Percentiles rank a stretch among this genome's conserved stretches.
These are phyloP conservation scores for Prillingera fragicola DNA, from an alignment of 1,284 basidiomycete genomes.

Conservation along the genomic window DNA sequence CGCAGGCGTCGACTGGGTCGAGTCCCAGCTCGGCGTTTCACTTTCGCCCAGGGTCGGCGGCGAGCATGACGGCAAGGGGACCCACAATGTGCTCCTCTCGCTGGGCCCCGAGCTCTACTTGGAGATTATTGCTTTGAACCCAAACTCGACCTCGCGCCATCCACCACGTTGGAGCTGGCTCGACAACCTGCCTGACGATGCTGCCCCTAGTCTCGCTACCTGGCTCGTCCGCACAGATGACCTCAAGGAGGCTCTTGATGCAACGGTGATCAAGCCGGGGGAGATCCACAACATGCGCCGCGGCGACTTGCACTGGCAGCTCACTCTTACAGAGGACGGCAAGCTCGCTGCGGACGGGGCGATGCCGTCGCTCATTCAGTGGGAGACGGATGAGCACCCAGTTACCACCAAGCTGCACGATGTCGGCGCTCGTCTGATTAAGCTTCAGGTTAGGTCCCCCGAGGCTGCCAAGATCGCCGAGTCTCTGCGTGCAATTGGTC, in stretches of 20 bases:
- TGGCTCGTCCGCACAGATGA: conserved; percentile 4
- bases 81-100: conserved; percentile 10
- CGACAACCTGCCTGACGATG: background rate
- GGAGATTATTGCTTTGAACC: conserved; percentile 8
- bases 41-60: conserved; percentile 5
- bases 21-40: conserved; percentile 3
- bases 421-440: background rate
- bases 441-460: conserved; percentile 1
- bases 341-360: conserved; percentile 3
- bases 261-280: conserved; percentile 3
- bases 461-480: background rate
- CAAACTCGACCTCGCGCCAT: background rate
- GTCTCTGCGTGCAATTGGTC: background rate
- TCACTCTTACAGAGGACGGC: conserved; percentile 7
- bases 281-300: conserved; percentile 1
- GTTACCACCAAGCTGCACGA: conserved; percentile 1
- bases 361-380: conserved; percentile 5
- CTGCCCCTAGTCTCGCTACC: background rate
- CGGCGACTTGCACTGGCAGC: conserved; percentile 6
- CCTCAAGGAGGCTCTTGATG: background rate
- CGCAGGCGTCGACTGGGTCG: conserved; percentile 5
- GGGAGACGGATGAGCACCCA: conserved; percentile 4
- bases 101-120: conserved; percentile 9
- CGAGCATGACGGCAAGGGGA: conserved; percentile 5
- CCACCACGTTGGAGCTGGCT: conserved; percentile 5